Evolutionary conservation across 2,329 filamentous ascomycete genomes (phyloP).

Genomic region (Cordyceps cicadae): DNA sequence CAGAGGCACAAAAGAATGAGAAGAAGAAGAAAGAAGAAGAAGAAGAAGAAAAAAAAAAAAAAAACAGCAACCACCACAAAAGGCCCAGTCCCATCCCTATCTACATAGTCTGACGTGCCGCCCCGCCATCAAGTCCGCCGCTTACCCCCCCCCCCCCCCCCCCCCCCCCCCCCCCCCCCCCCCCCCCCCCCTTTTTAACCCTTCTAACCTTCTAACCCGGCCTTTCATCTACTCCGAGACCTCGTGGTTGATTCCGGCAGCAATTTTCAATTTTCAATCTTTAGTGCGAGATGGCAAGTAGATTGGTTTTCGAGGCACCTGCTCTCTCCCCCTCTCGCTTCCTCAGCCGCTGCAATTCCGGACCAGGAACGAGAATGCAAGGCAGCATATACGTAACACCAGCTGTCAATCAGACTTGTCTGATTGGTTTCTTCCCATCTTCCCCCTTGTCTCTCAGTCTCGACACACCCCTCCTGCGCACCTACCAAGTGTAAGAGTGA

Average conservation of each 20-base stretch:
- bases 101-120: constrained; percentile 5
- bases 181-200: not conserved
- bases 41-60: not conserved
- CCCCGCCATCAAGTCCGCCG: not conserved
- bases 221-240: not conserved
- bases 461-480: not conserved
- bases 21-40: too few species aligned
- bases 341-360: not conserved
- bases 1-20: too few species aligned
- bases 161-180: not conserved
- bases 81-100: not conserved
- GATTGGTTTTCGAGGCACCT: not conserved
- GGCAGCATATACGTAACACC: not conserved
- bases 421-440: not conserved
- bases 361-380: not conserved
- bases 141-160: not conserved
- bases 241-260: not conserved
- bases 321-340: not conserved
- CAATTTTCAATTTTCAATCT: too few species aligned
- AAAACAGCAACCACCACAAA: not conserved
- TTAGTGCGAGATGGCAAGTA: too few species aligned
- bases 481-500: not conserved
- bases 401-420: not conserved
- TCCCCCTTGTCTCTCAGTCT: not conserved
- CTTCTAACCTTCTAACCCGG: not conserved